Percentiles rank a stretch among this genome's conserved stretches.
Conservation (phyloP, 176 grass and related monocot genomes). For the Avena sativa region DNA sequence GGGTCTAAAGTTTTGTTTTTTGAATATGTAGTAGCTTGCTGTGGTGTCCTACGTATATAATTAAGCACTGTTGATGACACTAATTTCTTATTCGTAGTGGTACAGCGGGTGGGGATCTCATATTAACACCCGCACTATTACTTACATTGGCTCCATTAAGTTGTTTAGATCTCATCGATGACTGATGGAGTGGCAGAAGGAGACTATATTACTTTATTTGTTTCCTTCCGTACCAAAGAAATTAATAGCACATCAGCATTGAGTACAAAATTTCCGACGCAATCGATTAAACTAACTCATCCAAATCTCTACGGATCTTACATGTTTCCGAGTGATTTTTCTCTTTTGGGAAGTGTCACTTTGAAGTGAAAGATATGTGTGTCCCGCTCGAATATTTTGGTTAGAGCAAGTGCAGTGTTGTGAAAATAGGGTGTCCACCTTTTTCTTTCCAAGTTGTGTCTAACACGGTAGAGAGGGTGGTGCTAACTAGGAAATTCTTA, state of each 20-base stretch:
- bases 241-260: not conserved
- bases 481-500: too few relatives aligned
- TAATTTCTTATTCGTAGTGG: not conserved
- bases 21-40: too few relatives aligned
- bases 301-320: not conserved
- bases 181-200: not conserved
- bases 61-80: not conserved
- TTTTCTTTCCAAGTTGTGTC: too few relatives aligned
- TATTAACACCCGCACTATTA: not conserved
- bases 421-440: too few relatives aligned
- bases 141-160: slow-evolving; percentile 2
- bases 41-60: not conserved
- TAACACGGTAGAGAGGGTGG: too few relatives aligned
- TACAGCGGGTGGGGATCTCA: not conserved
- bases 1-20: too few relatives aligned
- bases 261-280: not conserved
- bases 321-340: not conserved
- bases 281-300: not conserved
- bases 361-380: not conserved
- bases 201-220: not conserved
- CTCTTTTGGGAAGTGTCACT: not conserved
- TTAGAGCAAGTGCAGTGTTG: too few relatives aligned
- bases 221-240: not conserved
- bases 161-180: not conserved
- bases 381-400: not conserved